A percentile compares a stretch with the other conserved stretches of the same genome.
These are phyloP conservation scores for Coemansia biformis DNA, from an alignment of 192 early-diverging fungal species.

Conservation along the genomic window DNA sequence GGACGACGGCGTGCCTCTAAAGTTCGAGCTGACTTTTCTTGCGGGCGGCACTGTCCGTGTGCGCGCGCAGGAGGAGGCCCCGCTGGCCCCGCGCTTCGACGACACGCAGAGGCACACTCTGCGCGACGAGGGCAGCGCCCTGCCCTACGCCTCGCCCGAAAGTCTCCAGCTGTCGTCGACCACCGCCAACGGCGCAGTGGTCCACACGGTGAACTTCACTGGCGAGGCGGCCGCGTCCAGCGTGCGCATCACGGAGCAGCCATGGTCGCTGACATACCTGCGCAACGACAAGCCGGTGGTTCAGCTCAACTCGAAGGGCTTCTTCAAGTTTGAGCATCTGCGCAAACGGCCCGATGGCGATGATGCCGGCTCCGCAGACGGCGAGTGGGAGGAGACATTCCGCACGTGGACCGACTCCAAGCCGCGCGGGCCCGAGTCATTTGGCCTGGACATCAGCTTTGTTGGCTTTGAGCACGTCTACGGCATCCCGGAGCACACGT, in stretches of 20 bases:
- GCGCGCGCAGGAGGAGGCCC: slow-evolving; percentile 59
- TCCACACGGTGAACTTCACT: slow-evolving; percentile 29
- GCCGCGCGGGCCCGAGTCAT: slow-evolving; percentile 87
- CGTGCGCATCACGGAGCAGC: slow-evolving; percentile 40
- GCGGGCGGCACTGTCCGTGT: slow-evolving; percentile 56
- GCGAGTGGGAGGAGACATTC: slow-evolving; percentile 88
- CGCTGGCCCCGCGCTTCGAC: slow-evolving; percentile 68
- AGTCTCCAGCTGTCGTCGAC: slow-evolving; percentile 20
- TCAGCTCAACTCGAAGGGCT: slow-evolving; percentile 74
- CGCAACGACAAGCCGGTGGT: slow-evolving; percentile 48
- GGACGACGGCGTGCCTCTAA: slow-evolving; percentile 29
- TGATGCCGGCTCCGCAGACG: slow-evolving; percentile 43
- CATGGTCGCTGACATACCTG: slow-evolving; percentile 40
- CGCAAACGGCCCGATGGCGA: slow-evolving; percentile 35
- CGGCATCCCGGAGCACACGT: slow-evolving; percentile 93
- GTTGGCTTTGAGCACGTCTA: slow-evolving; percentile 82
- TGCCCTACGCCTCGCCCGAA: slow-evolving; percentile 22
- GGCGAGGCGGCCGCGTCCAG: slow-evolving; percentile 10
- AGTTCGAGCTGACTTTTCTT: slow-evolving; percentile 50
- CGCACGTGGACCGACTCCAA: slow-evolving; percentile 84
- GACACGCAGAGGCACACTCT: slow-evolving; percentile 55
- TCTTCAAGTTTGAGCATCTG: slow-evolving; percentile 80
- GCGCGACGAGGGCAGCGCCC: slow-evolving; percentile 28
- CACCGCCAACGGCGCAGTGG: slow-evolving; percentile 1
- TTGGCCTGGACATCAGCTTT: slow-evolving; percentile 91